These are phyloP conservation scores for Wickerhamiella musiphila DNA, from an alignment of 805 yeast genomes.

Conservation along the genomic window DNA sequence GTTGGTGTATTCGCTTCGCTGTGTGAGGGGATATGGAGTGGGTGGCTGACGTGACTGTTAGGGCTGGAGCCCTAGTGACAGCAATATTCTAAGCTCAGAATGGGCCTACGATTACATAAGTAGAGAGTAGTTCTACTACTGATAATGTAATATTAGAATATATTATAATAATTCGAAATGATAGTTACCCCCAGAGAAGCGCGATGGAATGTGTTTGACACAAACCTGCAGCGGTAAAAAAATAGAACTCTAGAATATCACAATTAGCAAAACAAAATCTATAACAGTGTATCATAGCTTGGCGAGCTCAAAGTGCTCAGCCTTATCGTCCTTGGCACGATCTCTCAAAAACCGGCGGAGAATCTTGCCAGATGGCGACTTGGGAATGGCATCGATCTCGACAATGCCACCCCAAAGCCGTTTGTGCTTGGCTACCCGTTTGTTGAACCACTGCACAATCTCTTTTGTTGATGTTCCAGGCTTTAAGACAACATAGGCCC, in stretches of 20 bases:
- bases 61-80: not conserved
- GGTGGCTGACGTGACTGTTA: not conserved
- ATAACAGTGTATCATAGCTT: too few species aligned
- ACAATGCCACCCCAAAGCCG: slow-evolving; percentile 31
- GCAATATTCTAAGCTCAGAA: too few species aligned
- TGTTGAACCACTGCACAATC: slow-evolving; percentile 18
- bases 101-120: too few species aligned
- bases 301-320: too few species aligned
- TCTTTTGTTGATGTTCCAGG: slow-evolving; percentile 8
- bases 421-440: slow-evolving; percentile 21
- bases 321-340: slow-evolving; percentile 10
- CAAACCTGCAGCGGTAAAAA: too few species aligned
- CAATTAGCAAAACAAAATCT: too few species aligned
- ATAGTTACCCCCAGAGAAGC: too few species aligned
- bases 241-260: too few species aligned
- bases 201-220: too few species aligned
- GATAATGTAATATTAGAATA: too few species aligned
- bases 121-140: too few species aligned
- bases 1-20: not conserved
- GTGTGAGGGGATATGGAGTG: not conserved
- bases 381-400: slow-evolving; percentile 68
- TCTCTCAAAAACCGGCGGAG: slow-evolving; percentile 81
- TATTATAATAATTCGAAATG: too few species aligned
- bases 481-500: slow-evolving; percentile 21
- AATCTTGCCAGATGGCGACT: slow-evolving; percentile 85